Evolutionary conservation across 192 early-diverging fungal genomes (phyloP).

Genomic region (Coemansia sp.): DNA sequence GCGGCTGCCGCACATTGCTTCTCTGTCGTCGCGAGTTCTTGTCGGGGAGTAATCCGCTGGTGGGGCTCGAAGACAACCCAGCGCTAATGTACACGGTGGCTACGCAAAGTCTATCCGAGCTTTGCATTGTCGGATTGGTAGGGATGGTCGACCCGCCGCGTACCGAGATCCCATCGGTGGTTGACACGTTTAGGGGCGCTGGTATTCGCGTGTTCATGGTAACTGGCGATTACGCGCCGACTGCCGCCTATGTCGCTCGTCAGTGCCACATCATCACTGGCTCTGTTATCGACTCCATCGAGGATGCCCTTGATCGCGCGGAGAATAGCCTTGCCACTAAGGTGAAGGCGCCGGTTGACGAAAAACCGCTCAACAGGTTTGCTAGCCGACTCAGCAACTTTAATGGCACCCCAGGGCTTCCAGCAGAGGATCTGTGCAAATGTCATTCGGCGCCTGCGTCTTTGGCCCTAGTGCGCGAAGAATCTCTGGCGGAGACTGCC

Average conservation of each 20-base stretch:
- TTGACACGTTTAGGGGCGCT: slow-evolving; percentile 61
- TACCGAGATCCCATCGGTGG: slow-evolving; percentile 63
- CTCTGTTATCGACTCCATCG: slow-evolving; percentile 29
- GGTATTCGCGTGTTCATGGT: slow-evolving; percentile 82
- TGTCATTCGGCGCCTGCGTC: neutral
- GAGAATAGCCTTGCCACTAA: neutral
- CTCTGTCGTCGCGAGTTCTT: slow-evolving; percentile 43
- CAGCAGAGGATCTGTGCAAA: neutral
- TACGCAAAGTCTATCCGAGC: slow-evolving; percentile 37
- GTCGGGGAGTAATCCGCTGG: slow-evolving; percentile 45
- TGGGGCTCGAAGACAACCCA: slow-evolving; percentile 32
- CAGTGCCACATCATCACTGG: slow-evolving; percentile 74
- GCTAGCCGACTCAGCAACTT: slow-evolving; percentile 2
- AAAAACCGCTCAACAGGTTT: neutral
- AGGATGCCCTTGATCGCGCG: slow-evolving; percentile 19
- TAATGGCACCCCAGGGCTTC: neutral
- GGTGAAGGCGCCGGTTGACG: neutral
- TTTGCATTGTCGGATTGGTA: slow-evolving; percentile 72
- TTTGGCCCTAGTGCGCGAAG: slow-evolving; percentile 1
- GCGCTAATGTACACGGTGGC: slow-evolving; percentile 25
- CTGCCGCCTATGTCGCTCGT: slow-evolving; percentile 76
- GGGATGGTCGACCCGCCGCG: slow-evolving; percentile 87
- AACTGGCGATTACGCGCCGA: slow-evolving; percentile 77
- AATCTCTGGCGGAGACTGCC: slow-evolving; percentile 7
- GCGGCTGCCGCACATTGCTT: slow-evolving; percentile 60